A percentile compares a stretch with the other conserved stretches of the same genome.
Evolutionary conservation across 2,329 filamentous ascomycete species (phyloP).

Genomic region (Colletotrichum somersetense): DNA sequence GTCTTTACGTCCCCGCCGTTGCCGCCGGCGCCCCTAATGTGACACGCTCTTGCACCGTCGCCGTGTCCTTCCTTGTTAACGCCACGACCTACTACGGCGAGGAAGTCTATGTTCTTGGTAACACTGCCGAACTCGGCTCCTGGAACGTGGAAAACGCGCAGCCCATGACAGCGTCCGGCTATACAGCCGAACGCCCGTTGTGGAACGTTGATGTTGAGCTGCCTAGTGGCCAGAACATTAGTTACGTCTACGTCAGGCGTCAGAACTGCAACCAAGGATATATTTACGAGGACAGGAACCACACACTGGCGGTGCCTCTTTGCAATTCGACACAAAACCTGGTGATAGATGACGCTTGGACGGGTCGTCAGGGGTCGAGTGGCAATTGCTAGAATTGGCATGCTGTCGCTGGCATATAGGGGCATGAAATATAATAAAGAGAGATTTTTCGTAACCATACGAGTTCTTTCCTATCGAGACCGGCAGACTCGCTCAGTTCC

Average conservation of each 20-base stretch:
- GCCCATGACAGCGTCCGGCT: conserved; percentile 56
- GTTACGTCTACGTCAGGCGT: conserved; percentile 60
- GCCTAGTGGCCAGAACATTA: conserved; percentile 55
- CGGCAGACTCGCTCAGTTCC: conserved; percentile 14
- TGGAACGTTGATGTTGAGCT: conserved; percentile 59
- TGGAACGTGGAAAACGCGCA: conserved; percentile 57
- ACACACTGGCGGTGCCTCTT: conserved; percentile 55
- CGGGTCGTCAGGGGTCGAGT: conserved; percentile 48
- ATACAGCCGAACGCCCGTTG: conserved; percentile 57
- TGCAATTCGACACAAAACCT: conserved; percentile 48
- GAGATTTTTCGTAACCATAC: neutral
- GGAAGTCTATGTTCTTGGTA: conserved; percentile 60
- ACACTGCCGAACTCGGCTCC: conserved; percentile 55
- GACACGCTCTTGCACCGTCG: conserved; percentile 49
- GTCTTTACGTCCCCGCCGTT: conserved; percentile 51
- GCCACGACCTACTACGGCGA: conserved; percentile 62
- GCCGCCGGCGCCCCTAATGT: conserved; percentile 53
- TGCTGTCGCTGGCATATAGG: conserved; percentile 2
- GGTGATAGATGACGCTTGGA: conserved; percentile 55
- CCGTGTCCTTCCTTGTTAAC: conserved; percentile 60
- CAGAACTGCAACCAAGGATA: conserved; percentile 57
- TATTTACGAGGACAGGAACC: conserved; percentile 59
- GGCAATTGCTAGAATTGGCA: conserved; percentile 42
- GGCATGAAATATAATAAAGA: neutral
- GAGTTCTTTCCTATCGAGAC: no score